A percentile compares a stretch with the other conserved stretches of the same genome.
phyloP scores from a whole-genome alignment of 805 yeast genomes.

The Wickerhamiella vanderwaltii region DNA sequence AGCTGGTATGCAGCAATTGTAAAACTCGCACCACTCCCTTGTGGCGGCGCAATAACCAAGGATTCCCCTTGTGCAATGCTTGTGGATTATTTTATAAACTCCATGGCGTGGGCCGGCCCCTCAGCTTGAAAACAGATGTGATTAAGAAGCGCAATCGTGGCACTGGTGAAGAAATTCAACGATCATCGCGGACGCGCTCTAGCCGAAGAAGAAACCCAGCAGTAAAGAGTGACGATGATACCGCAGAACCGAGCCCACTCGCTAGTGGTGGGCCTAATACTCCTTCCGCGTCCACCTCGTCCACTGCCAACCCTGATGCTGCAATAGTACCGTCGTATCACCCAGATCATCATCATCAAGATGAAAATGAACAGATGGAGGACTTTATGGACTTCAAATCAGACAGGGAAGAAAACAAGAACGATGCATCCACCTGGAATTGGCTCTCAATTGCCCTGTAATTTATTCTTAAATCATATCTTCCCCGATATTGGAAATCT shows the following conservation, averaged over 20 bases:
- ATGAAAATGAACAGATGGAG: not conserved
- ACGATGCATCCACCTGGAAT: conserved; percentile 6
- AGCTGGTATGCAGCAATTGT: conserved; percentile 62
- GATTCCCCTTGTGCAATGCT: conserved; percentile 86
- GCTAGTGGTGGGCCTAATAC: too few species aligned
- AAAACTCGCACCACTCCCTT: conserved; percentile 82
- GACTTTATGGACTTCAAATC: not conserved
- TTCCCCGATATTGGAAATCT: too few species aligned
- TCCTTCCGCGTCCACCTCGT: too few species aligned
- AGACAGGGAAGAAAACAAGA: not conserved
- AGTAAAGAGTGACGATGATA: not conserved
- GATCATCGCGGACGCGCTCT: conserved; percentile 10
- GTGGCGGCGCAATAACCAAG: conserved; percentile 86
- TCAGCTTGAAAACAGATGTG: conserved; percentile 79
- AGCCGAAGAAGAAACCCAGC: not conserved
- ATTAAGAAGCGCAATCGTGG: conserved; percentile 74
- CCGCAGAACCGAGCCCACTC: not conserved
- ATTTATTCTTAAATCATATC: too few species aligned
- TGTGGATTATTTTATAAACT: conserved; percentile 82
- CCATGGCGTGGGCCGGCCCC: conserved; percentile 86
- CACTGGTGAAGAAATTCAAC: conserved; percentile 8
- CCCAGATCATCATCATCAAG: not conserved
- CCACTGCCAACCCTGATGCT: not conserved
- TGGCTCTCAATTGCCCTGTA: conserved; percentile 12
- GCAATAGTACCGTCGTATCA: not conserved